phyloP scores from a whole-genome alignment of 768 basidiomycete genomes.

The Dioszegia crocea region DNA sequence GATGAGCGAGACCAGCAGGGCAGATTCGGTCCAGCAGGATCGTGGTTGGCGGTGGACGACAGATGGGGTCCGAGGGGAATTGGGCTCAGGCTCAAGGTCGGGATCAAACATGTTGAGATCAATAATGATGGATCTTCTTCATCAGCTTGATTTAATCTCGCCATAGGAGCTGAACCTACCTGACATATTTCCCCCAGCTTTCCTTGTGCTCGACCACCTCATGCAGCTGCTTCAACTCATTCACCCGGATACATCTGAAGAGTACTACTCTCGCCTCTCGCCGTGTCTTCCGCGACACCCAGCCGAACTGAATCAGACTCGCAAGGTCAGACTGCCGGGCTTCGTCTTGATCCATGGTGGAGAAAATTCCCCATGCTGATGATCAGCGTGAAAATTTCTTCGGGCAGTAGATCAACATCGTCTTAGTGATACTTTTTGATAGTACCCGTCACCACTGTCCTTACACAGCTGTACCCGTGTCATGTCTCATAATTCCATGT shows the following conservation, averaged over 20 bases:
- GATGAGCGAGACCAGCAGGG: constrained; percentile 32
- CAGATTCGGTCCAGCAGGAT: constrained; percentile 40
- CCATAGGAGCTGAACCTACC: constrained; percentile 18
- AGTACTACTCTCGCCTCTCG: constrained; percentile 36
- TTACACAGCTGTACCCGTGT: no score
- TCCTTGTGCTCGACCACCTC: constrained; percentile 30
- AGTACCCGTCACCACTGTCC: no score
- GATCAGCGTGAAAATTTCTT: neutral
- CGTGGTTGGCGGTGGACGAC: constrained; percentile 10
- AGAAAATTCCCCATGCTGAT: constrained; percentile 48
- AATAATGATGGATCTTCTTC: constrained; percentile 38
- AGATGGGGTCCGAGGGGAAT: neutral
- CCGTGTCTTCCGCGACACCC: constrained; percentile 28
- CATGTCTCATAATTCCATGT: no score
- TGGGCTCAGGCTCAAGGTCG: constrained; percentile 11
- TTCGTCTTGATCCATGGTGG: constrained; percentile 46
- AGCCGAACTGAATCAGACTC: constrained; percentile 31
- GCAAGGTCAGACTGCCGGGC: constrained; percentile 34
- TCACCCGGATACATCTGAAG: constrained; percentile 41
- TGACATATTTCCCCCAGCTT: constrained; percentile 43
- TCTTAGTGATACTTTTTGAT: no score
- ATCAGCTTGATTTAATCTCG: no score
- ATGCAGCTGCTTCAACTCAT: constrained; percentile 26
- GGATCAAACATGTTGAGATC: constrained; percentile 47
- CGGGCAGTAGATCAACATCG: no score